Evolutionary conservation across 352 stramenopile genomes (phyloP).

Genomic region (Globisporangium nodosum): DNA sequence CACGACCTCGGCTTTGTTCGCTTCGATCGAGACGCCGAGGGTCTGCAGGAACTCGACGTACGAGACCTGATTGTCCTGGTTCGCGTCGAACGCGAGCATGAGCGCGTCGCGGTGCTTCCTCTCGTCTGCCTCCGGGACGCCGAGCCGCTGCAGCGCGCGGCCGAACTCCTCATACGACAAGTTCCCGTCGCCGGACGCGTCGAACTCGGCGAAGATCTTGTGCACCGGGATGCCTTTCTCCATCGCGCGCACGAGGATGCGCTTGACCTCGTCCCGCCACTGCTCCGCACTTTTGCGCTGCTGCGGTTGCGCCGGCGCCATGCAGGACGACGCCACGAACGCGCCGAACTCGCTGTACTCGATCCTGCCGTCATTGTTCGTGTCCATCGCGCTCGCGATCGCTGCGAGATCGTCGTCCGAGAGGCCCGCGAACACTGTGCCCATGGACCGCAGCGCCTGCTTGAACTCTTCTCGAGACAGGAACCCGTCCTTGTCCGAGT

Average conservation of each 20-base stretch:
- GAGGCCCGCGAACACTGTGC: slow-evolving; percentile 36
- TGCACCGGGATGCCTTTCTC: slow-evolving; percentile 56
- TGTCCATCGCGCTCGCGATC: slow-evolving; percentile 29
- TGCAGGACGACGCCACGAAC: slow-evolving; percentile 17
- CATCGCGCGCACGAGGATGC: slow-evolving; percentile 40
- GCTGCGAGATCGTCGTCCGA: slow-evolving; percentile 31
- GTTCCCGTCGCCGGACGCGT: slow-evolving; percentile 51
- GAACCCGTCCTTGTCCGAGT: slow-evolving; percentile 34
- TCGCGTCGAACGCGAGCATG: slow-evolving; percentile 44
- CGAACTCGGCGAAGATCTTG: slow-evolving; percentile 61
- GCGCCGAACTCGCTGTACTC: slow-evolving; percentile 36
- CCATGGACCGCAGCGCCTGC: slow-evolving; percentile 36
- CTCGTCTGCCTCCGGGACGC: slow-evolving; percentile 19
- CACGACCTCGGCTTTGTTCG: slow-evolving; percentile 43
- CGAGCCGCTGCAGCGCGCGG: slow-evolving; percentile 41
- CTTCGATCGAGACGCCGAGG: slow-evolving; percentile 37
- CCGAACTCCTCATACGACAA: slow-evolving; percentile 54
- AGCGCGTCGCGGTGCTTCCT: slow-evolving; percentile 23
- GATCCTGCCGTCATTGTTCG: slow-evolving; percentile 41
- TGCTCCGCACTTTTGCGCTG: slow-evolving; percentile 3
- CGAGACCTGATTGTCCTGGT: slow-evolving; percentile 62
- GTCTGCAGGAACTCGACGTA: slow-evolving; percentile 75
- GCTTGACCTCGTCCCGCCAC: slow-evolving; percentile 47
- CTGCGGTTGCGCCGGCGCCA: not conserved
- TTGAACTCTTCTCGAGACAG: slow-evolving; percentile 45